phyloP scores from a whole-genome alignment of 352 stramenopile genomes.

The Phytophthora pseudosyringae region DNA sequence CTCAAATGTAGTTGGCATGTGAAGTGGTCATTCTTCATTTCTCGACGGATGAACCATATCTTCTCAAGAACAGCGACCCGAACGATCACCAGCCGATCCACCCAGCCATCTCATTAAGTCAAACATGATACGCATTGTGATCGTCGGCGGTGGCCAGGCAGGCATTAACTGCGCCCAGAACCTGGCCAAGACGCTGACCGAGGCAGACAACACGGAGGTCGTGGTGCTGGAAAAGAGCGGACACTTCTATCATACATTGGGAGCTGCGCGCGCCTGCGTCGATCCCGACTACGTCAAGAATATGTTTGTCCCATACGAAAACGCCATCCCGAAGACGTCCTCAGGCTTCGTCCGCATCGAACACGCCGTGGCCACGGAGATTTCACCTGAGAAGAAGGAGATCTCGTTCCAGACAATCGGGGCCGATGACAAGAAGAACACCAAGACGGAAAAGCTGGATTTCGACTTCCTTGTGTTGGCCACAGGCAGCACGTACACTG shows the following conservation, averaged over 20 bases:
- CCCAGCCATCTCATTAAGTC: constrained; percentile 12
- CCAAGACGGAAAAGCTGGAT: constrained; percentile 29
- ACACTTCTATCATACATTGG: too few relatives aligned
- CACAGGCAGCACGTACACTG: constrained; percentile 59
- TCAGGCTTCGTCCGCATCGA: constrained; percentile 43
- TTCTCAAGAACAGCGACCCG: constrained; percentile 17
- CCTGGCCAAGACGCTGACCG: constrained; percentile 45
- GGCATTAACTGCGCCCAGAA: constrained; percentile 48
- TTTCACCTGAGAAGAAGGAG: constrained; percentile 35
- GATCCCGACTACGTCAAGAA: constrained; percentile 48
- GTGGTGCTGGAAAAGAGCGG: constrained; percentile 63
- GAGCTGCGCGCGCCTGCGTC: constrained; percentile 54
- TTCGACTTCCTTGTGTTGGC: constrained; percentile 71
- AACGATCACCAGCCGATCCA: constrained; percentile 10
- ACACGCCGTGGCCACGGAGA: constrained; percentile 42
- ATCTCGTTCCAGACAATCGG: constrained; percentile 41
- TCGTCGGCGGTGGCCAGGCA: constrained; percentile 56
- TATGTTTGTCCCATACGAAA: constrained; percentile 66
- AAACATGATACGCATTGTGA: constrained; percentile 51
- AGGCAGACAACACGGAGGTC: constrained; percentile 49
- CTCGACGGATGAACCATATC: constrained; percentile 17
- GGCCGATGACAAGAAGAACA: constrained; percentile 33
- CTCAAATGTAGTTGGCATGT: too few relatives aligned
- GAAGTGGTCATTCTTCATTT: constrained; percentile 22
- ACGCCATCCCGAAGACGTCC: constrained; percentile 48